Percentiles rank a stretch among this genome's conserved stretches.
These are phyloP conservation scores for Firmiana major DNA, from an alignment of 345 rosid genomes.

Conservation along the genomic window DNA sequence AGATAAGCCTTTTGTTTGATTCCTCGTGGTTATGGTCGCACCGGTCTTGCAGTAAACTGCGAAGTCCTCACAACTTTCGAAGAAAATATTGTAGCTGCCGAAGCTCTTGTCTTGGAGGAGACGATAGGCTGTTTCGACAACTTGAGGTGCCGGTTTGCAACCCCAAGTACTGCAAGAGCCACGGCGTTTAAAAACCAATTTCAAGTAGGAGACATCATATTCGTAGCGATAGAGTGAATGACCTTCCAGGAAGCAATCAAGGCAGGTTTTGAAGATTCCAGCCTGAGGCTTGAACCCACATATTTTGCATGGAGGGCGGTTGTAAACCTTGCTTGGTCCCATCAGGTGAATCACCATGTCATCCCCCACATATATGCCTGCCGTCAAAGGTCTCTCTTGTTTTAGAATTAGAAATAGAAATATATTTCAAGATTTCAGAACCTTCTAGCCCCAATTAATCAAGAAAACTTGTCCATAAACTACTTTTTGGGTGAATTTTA, in stretches of 20 bases:
- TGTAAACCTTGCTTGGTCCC: background rate
- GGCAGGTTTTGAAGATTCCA: background rate
- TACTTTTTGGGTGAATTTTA: too few species aligned
- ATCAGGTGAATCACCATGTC: background rate
- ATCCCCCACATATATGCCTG: constrained; percentile 5
- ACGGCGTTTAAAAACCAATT: background rate
- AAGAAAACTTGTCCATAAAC: too few species aligned
- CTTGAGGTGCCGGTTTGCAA: background rate
- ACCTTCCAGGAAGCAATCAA: constrained; percentile 11
- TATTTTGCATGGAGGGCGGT: background rate
- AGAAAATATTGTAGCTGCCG: background rate
- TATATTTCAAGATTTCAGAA: background rate
- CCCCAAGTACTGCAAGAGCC: background rate
- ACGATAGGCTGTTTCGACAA: background rate
- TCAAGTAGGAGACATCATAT: background rate
- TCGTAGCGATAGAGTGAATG: background rate
- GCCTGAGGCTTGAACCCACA: background rate
- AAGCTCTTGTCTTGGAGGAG: background rate
- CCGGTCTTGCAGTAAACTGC: background rate
- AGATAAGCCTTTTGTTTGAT: background rate
- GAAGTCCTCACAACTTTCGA: constrained; percentile 2
- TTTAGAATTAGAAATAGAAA: background rate
- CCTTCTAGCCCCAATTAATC: background rate
- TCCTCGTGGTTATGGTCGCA: background rate
- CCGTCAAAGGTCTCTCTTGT: background rate